Base-by-base conservation (phyloP, 2,329 filamentous ascomycete species). In the Fusarium incarnatum region DNA sequence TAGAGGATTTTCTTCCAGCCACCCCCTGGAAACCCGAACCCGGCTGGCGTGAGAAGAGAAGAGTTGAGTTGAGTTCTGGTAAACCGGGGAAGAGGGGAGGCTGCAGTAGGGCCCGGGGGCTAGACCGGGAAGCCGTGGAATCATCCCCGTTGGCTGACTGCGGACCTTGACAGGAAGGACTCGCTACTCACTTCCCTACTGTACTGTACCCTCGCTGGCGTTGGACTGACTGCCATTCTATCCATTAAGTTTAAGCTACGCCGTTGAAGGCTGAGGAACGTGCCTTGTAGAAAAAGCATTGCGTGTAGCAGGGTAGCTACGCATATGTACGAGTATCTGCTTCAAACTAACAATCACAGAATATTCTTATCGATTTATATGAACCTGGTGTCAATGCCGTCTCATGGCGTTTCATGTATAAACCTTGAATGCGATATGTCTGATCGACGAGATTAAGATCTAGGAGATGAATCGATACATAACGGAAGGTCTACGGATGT, bases 31-130 rank as follows among this genome's bases (percentile, higher is more conserved):
- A 30, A 15, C 28, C 12, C 12, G 28, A 45, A 28, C 45, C 52
- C 45, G 52, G 52, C 20, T n/a, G 34, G 34, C 34, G 18, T 37
- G 10, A 37, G 34, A 11, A 11, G 18, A 37, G 34, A 6, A 6
- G 18, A 37, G 10, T 37, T 37, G 34, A 37, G 10, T 18, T 22
- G 28, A 30, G 20, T 32, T 25, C 49, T 44, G 46, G 48, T 34
- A 60, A 56, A 34, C 57, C 57, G 49, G 66, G 66, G 60, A 70
- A 70, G 56, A 63, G 67, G 53, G 53, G 62, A 62, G 23, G 25
- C 41, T 61, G 68, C 68, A 71, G 68, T 71, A 71, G 68, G 55
- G 52, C 68, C 64, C 67, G 67, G 62, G 48, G 61, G 40, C 46
- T 66, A 54, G 55, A 60, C 67, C 49, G 63, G 67, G 67, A 68